Evolutionary conservation across 306 rosid genomes (phyloP), one percentile per base, ranked within the genome.

Genomic region (Cicer chorassanicum): DNA sequence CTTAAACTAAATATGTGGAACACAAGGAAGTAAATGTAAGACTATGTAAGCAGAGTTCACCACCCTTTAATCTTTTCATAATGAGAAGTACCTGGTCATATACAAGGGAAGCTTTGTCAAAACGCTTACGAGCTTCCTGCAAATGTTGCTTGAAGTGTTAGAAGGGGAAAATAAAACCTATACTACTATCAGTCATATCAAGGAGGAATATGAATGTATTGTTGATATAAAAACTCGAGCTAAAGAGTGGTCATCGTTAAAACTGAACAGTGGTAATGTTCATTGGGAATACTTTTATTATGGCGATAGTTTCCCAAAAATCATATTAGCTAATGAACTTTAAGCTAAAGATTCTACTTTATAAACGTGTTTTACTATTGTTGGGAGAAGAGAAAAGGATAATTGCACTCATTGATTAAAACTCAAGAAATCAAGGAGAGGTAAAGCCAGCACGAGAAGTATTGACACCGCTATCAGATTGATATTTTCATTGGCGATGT

Each of bases 121-220:
- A 91, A 50, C 88, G 91, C 87, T 88, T 91, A n/a, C 92, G 83
- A 76, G 89, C 92, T 89, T 91, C 95, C 97, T 91, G 94, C 87
- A 76, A 67, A 59, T 38, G 68, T 73, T 44, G 44, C 74, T 90
- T 46, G 71, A 67, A 67, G 80, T 43, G 65, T 84, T 65, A 81
- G 51, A 60, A 45, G 45, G 55, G 46, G 6, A 65, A 41, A 51
- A 41, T 45, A 60, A 42, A 34, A 2, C 8, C 11, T 42, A 40
- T 53, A 65, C 56, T 46, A 56, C 7, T 61, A 65, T 44, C 42
- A 65, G 72, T 46, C 42, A 79, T 36, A 46, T 53, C 36, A 76
- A 71, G 63, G 73, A 13, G 69, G 62, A 14, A 85, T 40, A n/a
- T 41, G 48, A 39, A 61, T 42, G 73, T 19, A 62, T 61, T 55